Evolutionary conservation across 2,329 filamentous ascomycete species (phyloP).

Genomic region (Teratosphaeria viscida): DNA sequence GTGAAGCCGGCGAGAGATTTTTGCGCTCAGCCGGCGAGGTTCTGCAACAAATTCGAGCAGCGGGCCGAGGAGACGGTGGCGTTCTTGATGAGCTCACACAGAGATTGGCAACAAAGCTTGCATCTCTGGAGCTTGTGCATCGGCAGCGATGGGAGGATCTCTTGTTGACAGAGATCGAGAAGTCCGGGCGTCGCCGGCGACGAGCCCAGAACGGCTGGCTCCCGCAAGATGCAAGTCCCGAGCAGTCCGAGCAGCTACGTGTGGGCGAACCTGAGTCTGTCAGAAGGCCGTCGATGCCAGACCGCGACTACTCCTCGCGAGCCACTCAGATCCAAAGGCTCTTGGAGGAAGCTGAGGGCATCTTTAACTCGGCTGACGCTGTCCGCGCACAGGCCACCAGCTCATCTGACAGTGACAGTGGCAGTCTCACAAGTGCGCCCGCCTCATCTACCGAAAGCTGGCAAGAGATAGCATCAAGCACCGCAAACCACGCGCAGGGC

Average conservation of each 20-base stretch:
- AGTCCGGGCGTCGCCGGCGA: background rate
- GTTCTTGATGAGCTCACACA: constrained; percentile 11
- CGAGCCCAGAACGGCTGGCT: background rate
- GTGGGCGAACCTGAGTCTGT: background rate
- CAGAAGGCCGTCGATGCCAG: constrained; percentile 36
- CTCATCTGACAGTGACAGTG: background rate
- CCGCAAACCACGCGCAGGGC: background rate
- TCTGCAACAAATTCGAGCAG: constrained; percentile 14
- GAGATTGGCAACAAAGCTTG: constrained; percentile 14
- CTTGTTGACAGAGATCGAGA: constrained; percentile 9
- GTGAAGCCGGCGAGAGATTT: background rate
- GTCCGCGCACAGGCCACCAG: background rate
- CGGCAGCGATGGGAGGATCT: constrained; percentile 17
- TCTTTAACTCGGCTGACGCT: background rate
- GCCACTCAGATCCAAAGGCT: constrained; percentile 38
- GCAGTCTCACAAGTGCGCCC: background rate
- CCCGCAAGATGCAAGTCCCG: background rate
- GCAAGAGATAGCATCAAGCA: background rate
- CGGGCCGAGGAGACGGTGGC: constrained; percentile 7
- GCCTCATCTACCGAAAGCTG: background rate
- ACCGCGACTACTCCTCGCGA: constrained; percentile 34
- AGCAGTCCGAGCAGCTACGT: background rate
- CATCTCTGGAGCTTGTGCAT: constrained; percentile 10
- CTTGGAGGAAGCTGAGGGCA: constrained; percentile 32
- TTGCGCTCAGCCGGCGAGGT: constrained; percentile 3